Base-by-base conservation (phyloP, 2,329 filamentous ascomycete genomes). In the Phialemoniopsis sp. region DNA sequence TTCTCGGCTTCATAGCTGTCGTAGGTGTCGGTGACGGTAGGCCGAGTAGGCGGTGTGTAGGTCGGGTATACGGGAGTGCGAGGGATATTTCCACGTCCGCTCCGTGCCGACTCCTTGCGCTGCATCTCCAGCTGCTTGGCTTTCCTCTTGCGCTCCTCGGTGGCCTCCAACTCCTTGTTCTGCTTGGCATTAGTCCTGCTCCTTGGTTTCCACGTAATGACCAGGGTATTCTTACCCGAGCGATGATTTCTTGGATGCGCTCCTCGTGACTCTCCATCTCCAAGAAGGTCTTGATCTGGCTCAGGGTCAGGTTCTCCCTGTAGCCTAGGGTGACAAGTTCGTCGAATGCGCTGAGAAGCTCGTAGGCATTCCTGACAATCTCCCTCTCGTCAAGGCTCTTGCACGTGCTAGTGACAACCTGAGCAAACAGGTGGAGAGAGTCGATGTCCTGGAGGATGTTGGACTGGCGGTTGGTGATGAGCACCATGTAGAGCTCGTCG, bases 241-340 rank as follows among this genome's bases (percentile, higher is more conserved):
- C 89, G 58, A 96, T 96, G 47, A 96, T 98, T 60, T 96, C 93
- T 65, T 98, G 93, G 52, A 98, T 97, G 59, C 93, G 83, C 75
- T 98, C 93, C 67, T 98, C 94, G 58, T 98, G 93, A 65, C 86
- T 93, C 66, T 98, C 93, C 93, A 98, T 98, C 59, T 97, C 94
- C 52, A 98, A 67, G 74, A 98, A 98, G 3, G 93, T 96, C 77
- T 94, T 96, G 73, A 98, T 98, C 68, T 98, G 94, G 66, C 83
- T 88, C 55, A 98, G 80, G 17, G 91, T 94, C 52, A 98, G 70
- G 65, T 98, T 98, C 70, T 98, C 93, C 57, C 93, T 72, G 68
- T 98, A 97, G 12, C 93, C 93, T 47, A 95, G 73, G 1, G 91
- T 96, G 44, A 98, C 91, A 43, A 98, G 78, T 70, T 98, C 93